These are phyloP conservation scores for Candida vaughaniae DNA, from an alignment of 805 yeast species.

Conservation along the genomic window DNA sequence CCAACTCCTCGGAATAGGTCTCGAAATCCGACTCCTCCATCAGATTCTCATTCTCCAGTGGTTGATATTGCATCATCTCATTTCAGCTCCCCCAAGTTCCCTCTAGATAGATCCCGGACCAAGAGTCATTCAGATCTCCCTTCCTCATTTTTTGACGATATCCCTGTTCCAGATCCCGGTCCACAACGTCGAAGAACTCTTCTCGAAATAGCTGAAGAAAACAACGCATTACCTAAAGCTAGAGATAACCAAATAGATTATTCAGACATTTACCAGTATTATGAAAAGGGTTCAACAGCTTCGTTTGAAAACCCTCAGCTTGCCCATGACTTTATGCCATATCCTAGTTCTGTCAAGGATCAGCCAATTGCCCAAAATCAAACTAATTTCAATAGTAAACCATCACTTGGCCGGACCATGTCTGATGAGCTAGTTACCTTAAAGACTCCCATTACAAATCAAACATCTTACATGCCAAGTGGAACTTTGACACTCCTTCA, in stretches of 20 bases:
- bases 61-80: neutral
- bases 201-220: constrained; percentile 16
- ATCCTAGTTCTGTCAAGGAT: constrained; percentile 13
- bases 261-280: constrained; percentile 18
- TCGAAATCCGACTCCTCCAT: constrained; percentile 31
- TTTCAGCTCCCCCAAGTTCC: neutral
- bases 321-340: constrained; percentile 14
- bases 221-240: constrained; percentile 5
- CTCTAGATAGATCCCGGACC: neutral
- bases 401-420: constrained; percentile 10
- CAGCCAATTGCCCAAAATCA: constrained; percentile 11
- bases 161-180: constrained; percentile 11
- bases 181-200: constrained; percentile 13
- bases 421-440: constrained; percentile 7
- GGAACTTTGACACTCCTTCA: constrained; percentile 7
- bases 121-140: constrained; percentile 1
- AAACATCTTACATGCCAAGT: constrained; percentile 14
- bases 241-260: constrained; percentile 10
- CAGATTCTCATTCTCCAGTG: constrained; percentile 5
- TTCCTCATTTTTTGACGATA: constrained; percentile 4
- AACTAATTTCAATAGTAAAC: constrained; percentile 4
- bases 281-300: constrained; percentile 14
- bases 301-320: constrained; percentile 8
- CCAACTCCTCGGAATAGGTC: constrained; percentile 26
- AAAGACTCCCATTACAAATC: constrained; percentile 9